Percentiles rank a stretch among this genome's conserved stretches.
phyloP scores from a whole-genome alignment of 805 yeast species.

The Barnettozyma salicaria region DNA sequence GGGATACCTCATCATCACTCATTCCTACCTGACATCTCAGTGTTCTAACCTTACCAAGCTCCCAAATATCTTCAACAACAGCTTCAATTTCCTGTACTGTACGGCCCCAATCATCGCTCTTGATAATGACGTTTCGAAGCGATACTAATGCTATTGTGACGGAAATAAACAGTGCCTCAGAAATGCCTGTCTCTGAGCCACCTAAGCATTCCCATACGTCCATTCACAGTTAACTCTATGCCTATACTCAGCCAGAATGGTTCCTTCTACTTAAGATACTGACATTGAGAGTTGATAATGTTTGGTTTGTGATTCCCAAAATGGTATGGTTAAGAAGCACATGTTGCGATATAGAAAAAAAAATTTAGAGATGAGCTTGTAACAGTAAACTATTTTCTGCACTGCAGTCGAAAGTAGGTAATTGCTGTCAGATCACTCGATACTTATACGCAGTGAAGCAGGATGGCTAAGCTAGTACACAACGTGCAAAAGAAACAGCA shows the following conservation, averaged over 20 bases:
- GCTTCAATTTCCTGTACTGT: neutral
- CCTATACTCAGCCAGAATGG: too few species aligned
- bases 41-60: neutral
- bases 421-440: too few species aligned
- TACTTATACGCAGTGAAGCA: neutral
- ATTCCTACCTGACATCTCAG: neutral
- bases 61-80: conserved; percentile 1
- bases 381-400: too few species aligned
- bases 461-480: conserved; percentile 77
- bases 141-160: conserved; percentile 20
- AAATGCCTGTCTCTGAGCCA: neutral
- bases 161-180: conserved; percentile 11
- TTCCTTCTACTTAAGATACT: too few species aligned
- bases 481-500: conserved; percentile 96
- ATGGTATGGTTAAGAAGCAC: too few species aligned
- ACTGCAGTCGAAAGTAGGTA: too few species aligned
- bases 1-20: too few species aligned
- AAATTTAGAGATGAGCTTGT: conserved; percentile 3
- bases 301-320: too few species aligned
- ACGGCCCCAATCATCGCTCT: conserved; percentile 1
- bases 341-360: neutral
- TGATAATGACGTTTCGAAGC: conserved; percentile 23
- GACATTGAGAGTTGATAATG: too few species aligned
- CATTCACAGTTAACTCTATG: conserved; percentile 4
- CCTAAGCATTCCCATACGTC: neutral